A percentile compares a stretch with the other conserved stretches of the same genome.
Evolutionary conservation across 2,329 filamentous ascomycete genomes (phyloP).

Genomic region (Aspergillus nomiae): DNA sequence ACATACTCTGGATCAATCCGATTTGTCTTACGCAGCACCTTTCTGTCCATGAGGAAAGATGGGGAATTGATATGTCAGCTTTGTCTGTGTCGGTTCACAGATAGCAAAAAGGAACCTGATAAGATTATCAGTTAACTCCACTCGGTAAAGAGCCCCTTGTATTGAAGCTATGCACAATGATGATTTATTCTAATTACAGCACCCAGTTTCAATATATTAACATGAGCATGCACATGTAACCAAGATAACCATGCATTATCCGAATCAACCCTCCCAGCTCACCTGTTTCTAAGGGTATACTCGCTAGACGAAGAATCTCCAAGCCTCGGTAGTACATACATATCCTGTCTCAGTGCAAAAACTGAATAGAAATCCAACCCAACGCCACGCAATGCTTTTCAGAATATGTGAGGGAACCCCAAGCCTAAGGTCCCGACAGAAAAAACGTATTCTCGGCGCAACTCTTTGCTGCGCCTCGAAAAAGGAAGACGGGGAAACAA

Average conservation of each 20-base stretch:
- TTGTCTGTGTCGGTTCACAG: neutral
- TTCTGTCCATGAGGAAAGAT: neutral
- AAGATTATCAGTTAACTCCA: neutral
- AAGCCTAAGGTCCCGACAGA: neutral
- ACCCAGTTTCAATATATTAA: neutral
- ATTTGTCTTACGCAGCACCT: neutral
- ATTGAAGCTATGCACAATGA: neutral
- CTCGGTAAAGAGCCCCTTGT: neutral
- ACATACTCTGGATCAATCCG: neutral
- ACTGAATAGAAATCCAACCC: neutral
- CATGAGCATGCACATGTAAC: neutral
- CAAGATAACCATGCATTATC: neutral
- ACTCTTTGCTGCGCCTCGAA: neutral
- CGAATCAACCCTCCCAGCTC: neutral
- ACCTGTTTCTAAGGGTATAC: constrained; percentile 3
- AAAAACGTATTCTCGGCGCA: neutral
- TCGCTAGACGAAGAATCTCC: neutral
- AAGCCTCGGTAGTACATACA: neutral
- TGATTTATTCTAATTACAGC: neutral
- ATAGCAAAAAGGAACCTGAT: neutral
- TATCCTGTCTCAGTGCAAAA: neutral
- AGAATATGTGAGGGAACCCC: neutral
- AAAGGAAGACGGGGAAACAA: neutral
- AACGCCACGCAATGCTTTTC: constrained; percentile 18
- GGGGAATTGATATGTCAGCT: neutral